These are phyloP conservation scores for Butyriboletus loyo DNA, from an alignment of 768 basidiomycete species.

Conservation along the genomic window DNA sequence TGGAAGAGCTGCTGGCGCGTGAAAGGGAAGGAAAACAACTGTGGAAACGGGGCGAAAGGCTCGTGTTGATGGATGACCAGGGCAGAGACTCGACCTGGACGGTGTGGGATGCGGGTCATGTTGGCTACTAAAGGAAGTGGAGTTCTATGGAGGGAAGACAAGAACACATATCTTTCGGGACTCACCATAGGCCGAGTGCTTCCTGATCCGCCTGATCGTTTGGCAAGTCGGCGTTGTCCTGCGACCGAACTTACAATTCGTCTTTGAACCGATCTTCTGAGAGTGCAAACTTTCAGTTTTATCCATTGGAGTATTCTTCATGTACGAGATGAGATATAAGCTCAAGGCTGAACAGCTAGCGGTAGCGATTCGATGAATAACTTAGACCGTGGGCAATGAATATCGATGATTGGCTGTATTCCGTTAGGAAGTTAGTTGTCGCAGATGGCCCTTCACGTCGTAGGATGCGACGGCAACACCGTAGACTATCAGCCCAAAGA, in stretches of 20 bases:
- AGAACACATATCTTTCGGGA: background rate
- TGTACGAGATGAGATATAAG: no score
- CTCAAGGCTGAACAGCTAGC: background rate
- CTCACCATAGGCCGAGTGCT: no score
- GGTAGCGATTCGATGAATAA: background rate
- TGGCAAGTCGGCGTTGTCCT: background rate
- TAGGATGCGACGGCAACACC: background rate
- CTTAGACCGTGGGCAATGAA: no score
- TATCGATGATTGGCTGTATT: background rate
- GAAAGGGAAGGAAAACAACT: background rate
- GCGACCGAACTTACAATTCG: background rate
- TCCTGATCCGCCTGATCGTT: background rate
- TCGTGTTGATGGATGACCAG: background rate
- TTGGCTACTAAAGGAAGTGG: background rate
- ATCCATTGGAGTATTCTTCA: no score
- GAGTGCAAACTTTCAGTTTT: no score
- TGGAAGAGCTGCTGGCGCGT: background rate
- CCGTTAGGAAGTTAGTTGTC: no score
- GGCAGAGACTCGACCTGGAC: conserved; percentile 2
- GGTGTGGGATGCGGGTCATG: conserved; percentile 19
- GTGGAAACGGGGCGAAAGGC: conserved; percentile 7
- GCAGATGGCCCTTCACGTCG: background rate
- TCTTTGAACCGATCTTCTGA: background rate
- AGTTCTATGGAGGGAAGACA: background rate
- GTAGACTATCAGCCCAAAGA: background rate